Evolutionary conservation across 2,329 filamentous ascomycete species (phyloP), one percentile per base, ranked within the genome.

Genomic region (Sporothrix pseudoabietina): DNA sequence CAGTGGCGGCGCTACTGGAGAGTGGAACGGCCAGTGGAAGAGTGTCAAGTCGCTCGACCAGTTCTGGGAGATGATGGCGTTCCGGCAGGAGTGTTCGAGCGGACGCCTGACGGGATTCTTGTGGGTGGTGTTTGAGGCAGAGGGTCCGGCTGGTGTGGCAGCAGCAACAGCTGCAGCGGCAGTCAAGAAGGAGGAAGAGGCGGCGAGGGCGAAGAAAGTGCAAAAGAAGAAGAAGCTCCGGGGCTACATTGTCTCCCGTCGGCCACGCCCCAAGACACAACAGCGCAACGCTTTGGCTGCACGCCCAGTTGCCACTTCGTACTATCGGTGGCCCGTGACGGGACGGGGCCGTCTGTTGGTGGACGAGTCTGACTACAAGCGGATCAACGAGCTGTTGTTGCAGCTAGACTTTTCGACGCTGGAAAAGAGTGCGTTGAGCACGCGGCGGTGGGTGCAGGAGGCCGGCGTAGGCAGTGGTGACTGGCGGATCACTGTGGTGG

Each of bases 41-140:
- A 94, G 92, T 74, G 90, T 98, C 32, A 91, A 87, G 79, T 92
- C 90, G 0, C 83, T 99, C 55, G 92, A 94, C n/a, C 90, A 94
- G 77, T 99, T 99, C 79, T 99, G 96, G 96, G 96, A 99, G 75
- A 92, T 97, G 87, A 98, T 99, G 95, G 91, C 94, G 0, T 98
- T 93, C 79, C 87, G 96, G 73, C 96, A 98, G 80, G 96, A 99
- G 79, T 99, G 96, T 79, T 97, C 94, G 0, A 93, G 94, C 47
- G 97, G 96, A 0, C 87, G 94, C 22, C 86, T 97, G 79, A 97
- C 97, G 0, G 97, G 97, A 0, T 99, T 99, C 77, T 86, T 98
- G 35, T 99, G 97, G 95, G 84, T 98, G 35, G 91, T 98, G 0
- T 92, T 98, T 76, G 91, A 94, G 47, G 86, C 89, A 10, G 74